phyloP scores from a whole-genome alignment of 345 rosid species.

The Murraya koenigii region DNA sequence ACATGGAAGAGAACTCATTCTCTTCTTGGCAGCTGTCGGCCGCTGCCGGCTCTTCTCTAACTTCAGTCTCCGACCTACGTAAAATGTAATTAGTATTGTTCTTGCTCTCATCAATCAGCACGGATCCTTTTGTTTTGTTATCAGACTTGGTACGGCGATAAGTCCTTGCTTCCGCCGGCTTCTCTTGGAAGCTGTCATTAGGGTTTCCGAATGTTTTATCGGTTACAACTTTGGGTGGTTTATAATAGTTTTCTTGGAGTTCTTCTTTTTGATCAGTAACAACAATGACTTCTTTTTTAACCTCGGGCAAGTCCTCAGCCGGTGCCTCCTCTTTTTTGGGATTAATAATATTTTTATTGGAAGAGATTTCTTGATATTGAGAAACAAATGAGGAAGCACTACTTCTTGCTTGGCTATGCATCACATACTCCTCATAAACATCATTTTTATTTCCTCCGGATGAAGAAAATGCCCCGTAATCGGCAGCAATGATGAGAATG shows the following conservation, averaged over 20 bases:
- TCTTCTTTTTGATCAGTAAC: neutral
- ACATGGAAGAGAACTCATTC: constrained; percentile 61
- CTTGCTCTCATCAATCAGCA: constrained; percentile 28
- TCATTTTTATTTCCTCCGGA: constrained; percentile 27
- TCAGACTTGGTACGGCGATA: constrained; percentile 44
- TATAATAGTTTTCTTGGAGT: constrained; percentile 15
- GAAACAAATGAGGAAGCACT: constrained; percentile 6
- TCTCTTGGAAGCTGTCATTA: neutral
- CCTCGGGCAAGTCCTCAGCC: neutral
- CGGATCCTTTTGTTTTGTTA: constrained; percentile 18
- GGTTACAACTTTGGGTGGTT: constrained; percentile 11
- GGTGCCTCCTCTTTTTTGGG: neutral
- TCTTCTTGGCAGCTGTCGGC: constrained; percentile 23
- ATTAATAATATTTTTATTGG: neutral
- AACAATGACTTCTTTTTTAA: neutral
- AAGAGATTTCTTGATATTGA: constrained; percentile 5
- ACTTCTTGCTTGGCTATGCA: constrained; percentile 19
- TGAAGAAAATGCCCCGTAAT: constrained; percentile 52
- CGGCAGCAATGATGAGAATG: constrained; percentile 58
- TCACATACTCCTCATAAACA: constrained; percentile 31
- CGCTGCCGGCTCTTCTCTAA: neutral
- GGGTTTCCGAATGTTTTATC: constrained; percentile 12
- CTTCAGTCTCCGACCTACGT: constrained; percentile 2
- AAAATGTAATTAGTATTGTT: constrained; percentile 1
- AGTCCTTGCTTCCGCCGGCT: constrained; percentile 3